These are phyloP conservation scores for Venturia aucupariae DNA, from an alignment of 2,329 filamentous ascomycete species.

Conservation along the genomic window DNA sequence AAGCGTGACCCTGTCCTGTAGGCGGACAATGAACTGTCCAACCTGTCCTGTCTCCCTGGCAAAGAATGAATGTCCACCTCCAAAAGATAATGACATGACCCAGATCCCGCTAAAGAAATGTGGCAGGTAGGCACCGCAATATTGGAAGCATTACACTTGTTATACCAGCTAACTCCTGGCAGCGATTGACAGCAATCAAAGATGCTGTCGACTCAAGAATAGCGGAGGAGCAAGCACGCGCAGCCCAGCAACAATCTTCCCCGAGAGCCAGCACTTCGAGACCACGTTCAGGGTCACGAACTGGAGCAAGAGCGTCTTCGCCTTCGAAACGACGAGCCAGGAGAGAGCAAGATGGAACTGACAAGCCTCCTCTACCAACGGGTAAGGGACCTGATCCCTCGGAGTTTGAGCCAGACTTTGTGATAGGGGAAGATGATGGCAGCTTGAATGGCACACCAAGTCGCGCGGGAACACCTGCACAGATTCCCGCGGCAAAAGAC, in stretches of 20 bases:
- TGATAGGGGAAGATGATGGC: constrained; percentile 63
- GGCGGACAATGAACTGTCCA: neutral
- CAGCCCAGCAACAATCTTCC: constrained; percentile 34
- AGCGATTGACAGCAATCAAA: constrained; percentile 41
- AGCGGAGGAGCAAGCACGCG: constrained; percentile 78
- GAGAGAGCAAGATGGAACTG: constrained; percentile 20
- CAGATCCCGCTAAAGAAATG: constrained; percentile 1
- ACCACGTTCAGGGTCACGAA: constrained; percentile 31
- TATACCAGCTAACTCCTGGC: neutral
- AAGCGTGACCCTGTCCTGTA: neutral
- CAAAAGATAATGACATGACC: neutral
- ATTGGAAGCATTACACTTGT: neutral
- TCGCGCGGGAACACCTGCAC: constrained; percentile 19
- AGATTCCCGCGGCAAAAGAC: constrained; percentile 18
- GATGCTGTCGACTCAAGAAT: constrained; percentile 80
- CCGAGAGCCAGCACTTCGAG: constrained; percentile 37
- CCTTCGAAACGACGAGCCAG: constrained; percentile 25
- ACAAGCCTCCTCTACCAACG: constrained; percentile 19
- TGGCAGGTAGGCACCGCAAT: constrained; percentile 5
- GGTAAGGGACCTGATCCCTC: constrained; percentile 68
- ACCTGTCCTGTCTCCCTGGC: constrained; percentile 5
- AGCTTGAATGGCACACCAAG: constrained; percentile 53
- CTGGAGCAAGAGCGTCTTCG: constrained; percentile 22
- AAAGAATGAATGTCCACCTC: neutral
- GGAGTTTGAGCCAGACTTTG: constrained; percentile 79